phyloP scores from a whole-genome alignment of 176 grass and related monocot genomes.

The Triticum monococcum region DNA sequence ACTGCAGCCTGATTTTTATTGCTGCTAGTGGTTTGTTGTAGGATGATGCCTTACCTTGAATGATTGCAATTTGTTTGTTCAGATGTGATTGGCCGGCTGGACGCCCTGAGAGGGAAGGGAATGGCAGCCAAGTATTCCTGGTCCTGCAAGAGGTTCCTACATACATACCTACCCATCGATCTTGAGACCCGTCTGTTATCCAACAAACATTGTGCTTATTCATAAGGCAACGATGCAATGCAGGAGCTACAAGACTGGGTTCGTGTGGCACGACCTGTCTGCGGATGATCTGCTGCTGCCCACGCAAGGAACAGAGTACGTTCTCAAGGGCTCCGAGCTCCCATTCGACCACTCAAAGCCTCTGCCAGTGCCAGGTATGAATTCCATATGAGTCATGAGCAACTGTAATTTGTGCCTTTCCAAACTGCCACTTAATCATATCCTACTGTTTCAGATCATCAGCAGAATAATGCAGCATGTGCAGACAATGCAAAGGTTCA shows the following conservation, averaged over 20 bases:
- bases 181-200: too few relatives aligned
- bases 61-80: not conserved
- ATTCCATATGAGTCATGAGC: not conserved
- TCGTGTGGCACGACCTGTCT: conserved; percentile 80
- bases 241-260: conserved; percentile 73
- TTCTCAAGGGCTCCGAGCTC: conserved; percentile 72
- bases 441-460: conserved; percentile 19
- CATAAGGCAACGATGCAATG: not conserved
- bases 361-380: not conserved
- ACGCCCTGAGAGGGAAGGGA: conserved; percentile 63
- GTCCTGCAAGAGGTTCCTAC: conserved; percentile 81
- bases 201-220: not conserved
- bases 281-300: conserved; percentile 60
- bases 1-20: not conserved
- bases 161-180: not conserved
- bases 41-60: not conserved
- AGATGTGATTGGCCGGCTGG: conserved; percentile 79
- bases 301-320: conserved; percentile 51
- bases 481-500: not conserved
- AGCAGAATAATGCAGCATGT: not conserved
- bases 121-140: conserved; percentile 86
- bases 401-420: not conserved
- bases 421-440: not conserved
- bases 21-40: not conserved
- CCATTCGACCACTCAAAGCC: conserved; percentile 33